Evolutionary conservation across 306 rosid genomes (phyloP).

Genomic region (Cicer cuneatum): DNA sequence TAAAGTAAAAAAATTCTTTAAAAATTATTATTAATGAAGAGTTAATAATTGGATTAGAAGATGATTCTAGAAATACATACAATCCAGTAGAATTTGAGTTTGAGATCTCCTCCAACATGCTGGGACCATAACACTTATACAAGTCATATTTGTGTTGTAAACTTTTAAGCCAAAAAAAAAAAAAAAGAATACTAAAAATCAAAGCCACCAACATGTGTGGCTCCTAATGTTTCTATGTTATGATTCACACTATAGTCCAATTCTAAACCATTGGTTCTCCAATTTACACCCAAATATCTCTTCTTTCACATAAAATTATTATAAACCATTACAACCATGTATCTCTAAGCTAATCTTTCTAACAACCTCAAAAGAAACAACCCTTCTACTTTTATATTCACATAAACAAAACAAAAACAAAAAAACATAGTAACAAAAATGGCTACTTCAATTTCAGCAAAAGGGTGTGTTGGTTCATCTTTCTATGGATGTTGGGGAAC

Average conservation of each 20-base stretch:
- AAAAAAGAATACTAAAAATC: slow-evolving; percentile 41
- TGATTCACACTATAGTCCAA: slow-evolving; percentile 52
- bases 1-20: too few relatives aligned
- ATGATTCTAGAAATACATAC: slow-evolving; percentile 34
- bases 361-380: slow-evolving; percentile 21
- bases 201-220: slow-evolving; percentile 68
- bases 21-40: background rate
- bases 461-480: slow-evolving; percentile 65
- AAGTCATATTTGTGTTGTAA: slow-evolving; percentile 41
- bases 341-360: slow-evolving; percentile 26
- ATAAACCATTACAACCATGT: slow-evolving; percentile 48
- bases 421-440: slow-evolving; percentile 39
- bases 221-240: slow-evolving; percentile 40
- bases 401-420: background rate
- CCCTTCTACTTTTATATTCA: background rate
- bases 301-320: slow-evolving; percentile 55
- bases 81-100: slow-evolving; percentile 46
- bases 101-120: slow-evolving; percentile 44
- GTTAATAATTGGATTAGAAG: slow-evolving; percentile 13
- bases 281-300: slow-evolving; percentile 63
- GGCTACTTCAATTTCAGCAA: slow-evolving; percentile 74
- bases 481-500: slow-evolving; percentile 84
- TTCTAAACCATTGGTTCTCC: slow-evolving; percentile 67
- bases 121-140: slow-evolving; percentile 36
- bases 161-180: background rate